A percentile compares a stretch with the other conserved stretches of the same genome.
Evolutionary conservation across 1,139 yeast genomes (phyloP).

Genomic region (Sugiyamaella japonica): DNA sequence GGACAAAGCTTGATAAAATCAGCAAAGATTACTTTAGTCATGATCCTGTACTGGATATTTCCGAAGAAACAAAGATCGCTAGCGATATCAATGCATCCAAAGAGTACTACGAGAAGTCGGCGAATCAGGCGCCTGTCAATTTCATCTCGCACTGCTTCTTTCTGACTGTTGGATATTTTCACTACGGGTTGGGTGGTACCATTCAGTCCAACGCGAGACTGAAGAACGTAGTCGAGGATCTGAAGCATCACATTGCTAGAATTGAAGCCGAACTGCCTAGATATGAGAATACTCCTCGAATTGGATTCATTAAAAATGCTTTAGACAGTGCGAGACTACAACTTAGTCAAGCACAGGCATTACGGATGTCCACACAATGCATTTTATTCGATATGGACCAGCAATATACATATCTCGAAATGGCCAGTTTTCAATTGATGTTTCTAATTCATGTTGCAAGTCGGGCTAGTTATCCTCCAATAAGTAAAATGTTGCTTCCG

Average conservation of each 20-base stretch:
- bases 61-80: conserved; percentile 81
- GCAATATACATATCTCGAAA: conserved; percentile 63
- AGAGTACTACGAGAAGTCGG: conserved; percentile 47
- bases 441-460: conserved; percentile 73
- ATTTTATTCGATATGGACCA: conserved; percentile 25
- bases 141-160: conserved; percentile 89
- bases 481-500: conserved; percentile 56
- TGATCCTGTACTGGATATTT: conserved; percentile 55
- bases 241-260: conserved; percentile 53
- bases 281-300: conserved; percentile 34
- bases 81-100: conserved; percentile 71
- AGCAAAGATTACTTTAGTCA: conserved; percentile 61
- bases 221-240: conserved; percentile 53
- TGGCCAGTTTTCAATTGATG: conserved; percentile 70
- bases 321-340: conserved; percentile 49
- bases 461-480: conserved; percentile 65
- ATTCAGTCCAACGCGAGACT: conserved; percentile 57
- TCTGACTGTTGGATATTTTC: conserved; percentile 72
- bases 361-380: conserved; percentile 30
- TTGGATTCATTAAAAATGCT: conserved; percentile 27
- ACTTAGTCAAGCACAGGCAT: conserved; percentile 46
- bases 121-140: conserved; percentile 50
- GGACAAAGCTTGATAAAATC: conserved; percentile 69
- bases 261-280: conserved; percentile 38
- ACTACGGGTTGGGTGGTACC: conserved; percentile 88